Evolutionary conservation across 805 yeast genomes (phyloP).

Genomic region (Yarrowia porcina): DNA sequence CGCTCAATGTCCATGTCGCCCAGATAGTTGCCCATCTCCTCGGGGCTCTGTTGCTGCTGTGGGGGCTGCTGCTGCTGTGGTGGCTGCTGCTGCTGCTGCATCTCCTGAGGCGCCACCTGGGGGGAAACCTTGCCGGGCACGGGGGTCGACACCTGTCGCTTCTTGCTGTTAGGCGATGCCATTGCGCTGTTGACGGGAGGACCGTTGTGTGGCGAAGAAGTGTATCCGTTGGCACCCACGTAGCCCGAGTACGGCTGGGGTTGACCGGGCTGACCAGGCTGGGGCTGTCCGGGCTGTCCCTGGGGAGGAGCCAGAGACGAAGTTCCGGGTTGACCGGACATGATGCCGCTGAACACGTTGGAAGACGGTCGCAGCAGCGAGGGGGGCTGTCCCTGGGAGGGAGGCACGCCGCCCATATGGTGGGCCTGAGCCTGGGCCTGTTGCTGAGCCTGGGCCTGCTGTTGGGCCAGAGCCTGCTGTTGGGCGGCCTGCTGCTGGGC

Average conservation of each 20-base stretch:
- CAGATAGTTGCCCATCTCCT: constrained; percentile 38
- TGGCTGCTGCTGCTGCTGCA: constrained; percentile 31
- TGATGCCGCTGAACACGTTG: constrained; percentile 37
- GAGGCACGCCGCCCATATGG: constrained; percentile 30
- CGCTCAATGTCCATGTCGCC: constrained; percentile 72
- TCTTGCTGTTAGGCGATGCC: constrained; percentile 27
- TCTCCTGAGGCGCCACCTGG: constrained; percentile 18
- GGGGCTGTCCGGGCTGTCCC: constrained; percentile 28
- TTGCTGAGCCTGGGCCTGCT: constrained; percentile 19
- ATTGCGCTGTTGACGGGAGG: constrained; percentile 29
- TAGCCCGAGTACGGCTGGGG: constrained; percentile 31
- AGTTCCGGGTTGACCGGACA: constrained; percentile 36
- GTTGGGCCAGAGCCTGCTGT: constrained; percentile 29
- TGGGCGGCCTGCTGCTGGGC: constrained; percentile 32
- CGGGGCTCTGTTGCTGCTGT: constrained; percentile 31
- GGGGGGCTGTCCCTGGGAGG: constrained; percentile 33
- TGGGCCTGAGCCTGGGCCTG: constrained; percentile 25
- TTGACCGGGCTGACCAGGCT: constrained; percentile 28
- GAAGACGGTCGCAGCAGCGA: constrained; percentile 36
- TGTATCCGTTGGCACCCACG: constrained; percentile 23
- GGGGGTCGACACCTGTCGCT: constrained; percentile 24
- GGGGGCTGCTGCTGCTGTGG: constrained; percentile 34
- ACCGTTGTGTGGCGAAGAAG: constrained; percentile 25
- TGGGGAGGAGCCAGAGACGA: constrained; percentile 26
- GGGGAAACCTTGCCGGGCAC: constrained; percentile 23